A percentile compares a stretch with the other conserved stretches of the same genome.
phyloP scores from a whole-genome alignment of 2,329 filamentous ascomycete genomes.

The Hypoxylon sp. region DNA sequence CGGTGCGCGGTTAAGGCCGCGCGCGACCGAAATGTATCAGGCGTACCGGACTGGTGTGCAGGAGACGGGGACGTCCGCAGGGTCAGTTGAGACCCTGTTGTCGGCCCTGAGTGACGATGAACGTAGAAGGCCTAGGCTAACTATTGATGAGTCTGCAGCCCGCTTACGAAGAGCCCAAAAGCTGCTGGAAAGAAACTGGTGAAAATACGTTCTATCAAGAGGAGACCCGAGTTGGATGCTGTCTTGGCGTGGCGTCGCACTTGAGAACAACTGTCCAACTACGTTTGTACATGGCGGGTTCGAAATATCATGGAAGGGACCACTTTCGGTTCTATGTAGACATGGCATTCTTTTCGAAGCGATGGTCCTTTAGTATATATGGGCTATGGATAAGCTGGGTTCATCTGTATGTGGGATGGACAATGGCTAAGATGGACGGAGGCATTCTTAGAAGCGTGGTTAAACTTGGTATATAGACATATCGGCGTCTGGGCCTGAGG shows the following conservation, averaged over 20 bases:
- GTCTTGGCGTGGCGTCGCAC: background rate
- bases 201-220: background rate
- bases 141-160: conserved; percentile 45
- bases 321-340: conserved; percentile 3
- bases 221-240: background rate
- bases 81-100: conserved; percentile 40
- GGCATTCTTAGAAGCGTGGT: conserved; percentile 9
- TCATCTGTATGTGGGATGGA: background rate
- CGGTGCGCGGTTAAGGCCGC: conserved; percentile 3
- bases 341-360: background rate
- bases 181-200: conserved; percentile 35
- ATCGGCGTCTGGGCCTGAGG: conserved; percentile 19
- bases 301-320: background rate
- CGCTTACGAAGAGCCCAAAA: conserved; percentile 48
- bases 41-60: conserved; percentile 4
- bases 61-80: conserved; percentile 6
- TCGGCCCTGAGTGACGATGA: conserved; percentile 33
- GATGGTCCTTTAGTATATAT: conserved; percentile 12
- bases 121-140: conserved; percentile 36
- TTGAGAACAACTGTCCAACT: background rate
- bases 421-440: background rate
- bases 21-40: conserved; percentile 44
- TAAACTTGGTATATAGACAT: conserved; percentile 18
- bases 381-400: background rate
- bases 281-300: background rate